Evolutionary conservation across 2,329 filamentous ascomycete genomes (phyloP), one percentile per base, ranked within the genome.

Genomic region (Grosmannia penicillata): DNA sequence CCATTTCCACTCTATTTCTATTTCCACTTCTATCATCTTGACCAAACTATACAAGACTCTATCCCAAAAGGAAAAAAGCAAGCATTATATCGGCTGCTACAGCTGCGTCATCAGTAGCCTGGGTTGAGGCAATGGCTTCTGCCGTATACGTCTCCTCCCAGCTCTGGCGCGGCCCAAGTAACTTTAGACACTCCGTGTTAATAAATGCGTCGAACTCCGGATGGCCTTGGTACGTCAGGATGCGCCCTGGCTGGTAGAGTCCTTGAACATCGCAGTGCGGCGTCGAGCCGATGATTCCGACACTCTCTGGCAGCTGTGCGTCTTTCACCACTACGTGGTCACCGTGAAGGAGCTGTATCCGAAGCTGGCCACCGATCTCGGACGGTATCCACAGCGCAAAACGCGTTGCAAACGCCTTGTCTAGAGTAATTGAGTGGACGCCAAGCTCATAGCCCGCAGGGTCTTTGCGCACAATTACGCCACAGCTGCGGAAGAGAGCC

Each of bases 121-220:
- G 28, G 1, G 37, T 45, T 1, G 38, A 44, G 5, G 40, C 40
- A 38, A 57, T 34, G 3, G 44, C 45, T 18, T 50, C 31, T 24
- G 44, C 32, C 22, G 54, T 26, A 38, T 44, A 45, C 19, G 48
- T 42, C 5, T 44, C 28, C 6, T 42, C 42, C 51, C 53, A 54
- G 4, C 34, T 45, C 11, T 17, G 22, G 17, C 40, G 36, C n/a
- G 2, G 14, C 9, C 56, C 56, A 40, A 59, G 59, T 1, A 54
- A 48, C 37, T 55, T 55, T 18, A 61, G 39, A 1, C 51, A 56
- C 48, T 62, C 56, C 0, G 50, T 46, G 36, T 59, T 62, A 9
- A 63, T 48, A 38, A 60, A 61, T 0, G 48, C 40, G 42, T 63
- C 56, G 46, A 64, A 65, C 39, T 64, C 61, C 18, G 60, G 61